phyloP scores from a whole-genome alignment of 2,329 filamentous ascomycete genomes.

The Epichloe typhina region DNA sequence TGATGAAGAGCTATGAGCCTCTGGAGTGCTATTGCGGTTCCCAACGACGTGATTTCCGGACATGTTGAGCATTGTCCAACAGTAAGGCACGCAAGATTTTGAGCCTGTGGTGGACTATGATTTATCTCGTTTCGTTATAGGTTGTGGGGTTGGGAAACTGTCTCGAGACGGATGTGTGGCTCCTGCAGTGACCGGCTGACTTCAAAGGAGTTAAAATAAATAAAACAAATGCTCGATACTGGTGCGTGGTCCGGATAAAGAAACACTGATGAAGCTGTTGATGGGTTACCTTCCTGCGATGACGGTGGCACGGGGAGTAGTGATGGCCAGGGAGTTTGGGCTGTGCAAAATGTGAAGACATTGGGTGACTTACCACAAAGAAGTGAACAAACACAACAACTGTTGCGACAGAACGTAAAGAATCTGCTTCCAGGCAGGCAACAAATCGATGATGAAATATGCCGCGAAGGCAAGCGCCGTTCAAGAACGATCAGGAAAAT shows the following conservation, averaged over 20 bases:
- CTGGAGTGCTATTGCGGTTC: constrained; percentile 95
- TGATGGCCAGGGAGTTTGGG: background rate
- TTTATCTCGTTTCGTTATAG: background rate
- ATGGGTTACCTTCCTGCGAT: background rate
- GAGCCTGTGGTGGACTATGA: constrained; percentile 1
- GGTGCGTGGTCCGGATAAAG: constrained; percentile 18
- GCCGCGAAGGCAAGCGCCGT: background rate
- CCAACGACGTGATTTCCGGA: constrained; percentile 57
- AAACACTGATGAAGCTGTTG: constrained; percentile 6
- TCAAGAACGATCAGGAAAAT: background rate
- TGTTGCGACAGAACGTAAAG: constrained; percentile 16
- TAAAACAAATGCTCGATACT: background rate
- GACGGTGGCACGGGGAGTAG: background rate
- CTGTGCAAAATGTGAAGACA: background rate
- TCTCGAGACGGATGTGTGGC: constrained; percentile 24
- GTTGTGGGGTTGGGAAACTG: constrained; percentile 6
- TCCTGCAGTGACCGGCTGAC: constrained; percentile 78
- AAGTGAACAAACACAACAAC: constrained; percentile 3
- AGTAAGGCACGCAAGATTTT: background rate
- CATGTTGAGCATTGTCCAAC: constrained; percentile 41
- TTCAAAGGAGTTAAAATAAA: constrained; percentile 51
- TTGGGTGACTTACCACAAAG: constrained; percentile 13
- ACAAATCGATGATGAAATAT: constrained; percentile 1
- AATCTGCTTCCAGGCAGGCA: constrained; percentile 28
- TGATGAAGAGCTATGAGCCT: constrained; percentile 68